Evolutionary conservation across 2,329 filamentous ascomycete genomes (phyloP), one percentile per base, ranked within the genome.

Genomic region (Exserohilum turcica): DNA sequence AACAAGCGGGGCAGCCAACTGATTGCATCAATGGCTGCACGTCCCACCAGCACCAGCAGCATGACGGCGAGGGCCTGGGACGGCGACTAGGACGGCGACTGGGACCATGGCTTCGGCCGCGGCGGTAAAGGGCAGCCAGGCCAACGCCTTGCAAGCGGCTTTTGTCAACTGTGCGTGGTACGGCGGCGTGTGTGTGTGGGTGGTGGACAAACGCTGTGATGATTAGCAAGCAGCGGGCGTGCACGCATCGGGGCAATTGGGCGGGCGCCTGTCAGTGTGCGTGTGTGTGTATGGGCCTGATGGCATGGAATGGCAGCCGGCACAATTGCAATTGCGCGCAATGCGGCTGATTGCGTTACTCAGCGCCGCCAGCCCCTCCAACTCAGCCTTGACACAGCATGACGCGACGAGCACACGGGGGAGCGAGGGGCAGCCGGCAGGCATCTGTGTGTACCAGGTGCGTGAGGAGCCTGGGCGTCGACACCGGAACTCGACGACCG

Each of bases 41-140:
- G 59, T 59, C 49, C 60, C 64, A 56, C 47, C 38, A 46, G 31
- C 50, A 50, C 35, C 51, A n/a, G n/a, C 51, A 54, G 46, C 51
- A 54, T 44, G 39, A 40, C 40, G 24, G 33, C 21, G 21, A 39
- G 48, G 19, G 28, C 48, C 50, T n/a, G n/a, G n/a, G n/a, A n/a
- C n/a, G n/a, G n/a, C n/a, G n/a, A n/a, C n/a, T n/a, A n/a, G n/a
- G n/a, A n/a, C n/a, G n/a, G n/a, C n/a, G 48, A 27, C 19, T 7
- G 27, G 37, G 52, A 52, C 43, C 27, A 56, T 48, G 39, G 51
- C 46, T 44, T 54, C 70, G 67, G 68, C 68, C 69, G 68, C 68
- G 68, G 70, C 58, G 64, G 56, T 57, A 66, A 62, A 57, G 57
- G 68, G 70, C 58, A 63, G 56, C 56, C 65, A 62, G 59, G 57